A percentile compares a stretch with the other conserved stretches of the same genome.
Evolutionary conservation across 176 grass and related monocot genomes (phyloP).

Genomic region (Rhynchospora breviuscula): DNA sequence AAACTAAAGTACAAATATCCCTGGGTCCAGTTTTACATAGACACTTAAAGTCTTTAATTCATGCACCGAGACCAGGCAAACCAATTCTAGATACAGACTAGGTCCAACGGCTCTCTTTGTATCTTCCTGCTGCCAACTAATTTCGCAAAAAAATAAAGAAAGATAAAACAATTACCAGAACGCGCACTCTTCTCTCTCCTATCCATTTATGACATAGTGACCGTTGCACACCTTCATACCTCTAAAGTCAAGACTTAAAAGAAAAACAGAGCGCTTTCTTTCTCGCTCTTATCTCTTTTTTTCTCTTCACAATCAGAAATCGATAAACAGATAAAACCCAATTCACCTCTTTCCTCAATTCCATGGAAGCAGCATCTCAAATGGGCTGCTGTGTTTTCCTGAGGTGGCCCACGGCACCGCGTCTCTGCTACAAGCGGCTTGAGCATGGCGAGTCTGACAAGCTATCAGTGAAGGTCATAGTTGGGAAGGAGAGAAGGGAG

Average conservation of each 20-base stretch:
- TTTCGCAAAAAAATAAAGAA: background rate
- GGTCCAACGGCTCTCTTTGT: conserved; percentile 20
- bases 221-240: conserved; percentile 11
- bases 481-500: conserved; percentile 82
- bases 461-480: conserved; percentile 62
- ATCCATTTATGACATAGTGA: background rate
- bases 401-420: conserved; percentile 49
- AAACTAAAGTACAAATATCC: background rate
- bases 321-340: background rate
- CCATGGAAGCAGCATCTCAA: background rate
- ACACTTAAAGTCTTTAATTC: background rate
- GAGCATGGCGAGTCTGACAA: background rate
- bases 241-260: conserved; percentile 7
- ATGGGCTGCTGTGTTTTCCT: conserved; percentile 93
- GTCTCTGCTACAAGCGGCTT: conserved; percentile 59
- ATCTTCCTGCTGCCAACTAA: background rate
- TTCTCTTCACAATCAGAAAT: background rate
- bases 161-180: conserved; percentile 1
- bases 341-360: background rate
- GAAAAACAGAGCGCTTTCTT: background rate
- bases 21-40: background rate
- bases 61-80: background rate
- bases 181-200: background rate
- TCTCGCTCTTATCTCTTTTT: background rate
- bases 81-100: background rate